Percentiles rank a stretch among this genome's conserved stretches.
phyloP scores from a whole-genome alignment of 1,139 yeast species.

The Sugiyamaella novakii region DNA sequence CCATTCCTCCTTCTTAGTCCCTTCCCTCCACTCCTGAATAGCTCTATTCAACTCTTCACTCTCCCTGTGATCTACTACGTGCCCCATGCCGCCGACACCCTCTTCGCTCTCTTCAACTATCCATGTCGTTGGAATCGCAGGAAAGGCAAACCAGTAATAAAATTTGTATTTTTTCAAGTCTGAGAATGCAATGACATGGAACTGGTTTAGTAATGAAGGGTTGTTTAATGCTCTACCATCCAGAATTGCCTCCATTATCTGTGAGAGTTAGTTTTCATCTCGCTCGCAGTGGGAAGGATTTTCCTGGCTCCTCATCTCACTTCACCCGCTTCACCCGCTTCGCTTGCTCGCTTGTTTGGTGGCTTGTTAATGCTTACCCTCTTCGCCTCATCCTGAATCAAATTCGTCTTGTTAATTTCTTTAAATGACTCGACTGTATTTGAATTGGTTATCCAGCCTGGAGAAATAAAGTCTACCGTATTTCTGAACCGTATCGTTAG shows the following conservation, averaged over 20 bases:
- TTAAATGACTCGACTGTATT: slow-evolving; percentile 89
- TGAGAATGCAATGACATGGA: slow-evolving; percentile 70
- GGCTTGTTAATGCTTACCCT: slow-evolving; percentile 27
- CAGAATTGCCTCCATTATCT: slow-evolving; percentile 37
- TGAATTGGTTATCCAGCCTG: slow-evolving; percentile 57
- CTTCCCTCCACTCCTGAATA: slow-evolving; percentile 29
- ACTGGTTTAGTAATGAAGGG: slow-evolving; percentile 50
- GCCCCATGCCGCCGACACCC: slow-evolving; percentile 17
- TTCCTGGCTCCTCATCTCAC: not conserved
- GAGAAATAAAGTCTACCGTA: slow-evolving; percentile 28
- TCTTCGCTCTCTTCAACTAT: slow-evolving; percentile 23
- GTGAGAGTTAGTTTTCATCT: not conserved
- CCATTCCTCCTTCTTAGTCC: slow-evolving; percentile 27
- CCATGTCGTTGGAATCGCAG: slow-evolving; percentile 49
- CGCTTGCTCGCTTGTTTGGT: not conserved
- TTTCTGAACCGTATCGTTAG: slow-evolving; percentile 1
- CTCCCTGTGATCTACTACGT: slow-evolving; percentile 2
- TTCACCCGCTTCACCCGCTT: not conserved
- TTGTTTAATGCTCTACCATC: slow-evolving; percentile 42
- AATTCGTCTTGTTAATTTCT: slow-evolving; percentile 58
- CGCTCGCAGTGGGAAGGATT: not conserved
- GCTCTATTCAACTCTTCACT: slow-evolving; percentile 18
- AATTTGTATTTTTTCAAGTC: slow-evolving; percentile 88
- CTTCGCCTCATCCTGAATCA: slow-evolving; percentile 53
- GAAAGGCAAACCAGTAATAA: slow-evolving; percentile 88